Evolutionary conservation across 805 yeast genomes (phyloP).

Genomic region (Clavispora fructus): DNA sequence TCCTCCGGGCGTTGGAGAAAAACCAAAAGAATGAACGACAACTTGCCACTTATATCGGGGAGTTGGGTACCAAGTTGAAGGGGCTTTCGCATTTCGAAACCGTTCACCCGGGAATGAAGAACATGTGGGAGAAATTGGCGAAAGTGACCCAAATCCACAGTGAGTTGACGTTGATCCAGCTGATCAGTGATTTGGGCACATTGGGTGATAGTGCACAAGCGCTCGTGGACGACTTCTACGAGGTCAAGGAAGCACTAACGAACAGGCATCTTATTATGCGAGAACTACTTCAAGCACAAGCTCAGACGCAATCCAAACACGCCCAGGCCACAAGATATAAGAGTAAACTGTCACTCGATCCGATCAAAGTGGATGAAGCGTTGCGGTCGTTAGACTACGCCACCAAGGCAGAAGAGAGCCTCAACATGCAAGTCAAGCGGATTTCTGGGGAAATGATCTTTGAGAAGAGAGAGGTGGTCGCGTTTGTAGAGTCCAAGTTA

Average conservation of each 20-base stretch:
- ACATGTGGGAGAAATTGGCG: slow-evolving; percentile 73
- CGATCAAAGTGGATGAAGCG: slow-evolving; percentile 87
- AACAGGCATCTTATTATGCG: slow-evolving; percentile 91
- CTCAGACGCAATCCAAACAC: slow-evolving; percentile 63
- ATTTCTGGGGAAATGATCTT: slow-evolving; percentile 80
- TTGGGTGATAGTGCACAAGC: slow-evolving; percentile 69
- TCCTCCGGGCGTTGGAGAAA: slow-evolving; percentile 49
- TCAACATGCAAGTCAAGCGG: slow-evolving; percentile 72
- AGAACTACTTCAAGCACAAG: slow-evolving; percentile 76
- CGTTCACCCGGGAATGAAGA: slow-evolving; percentile 64
- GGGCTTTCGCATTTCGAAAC: slow-evolving; percentile 39
- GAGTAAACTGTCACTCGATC: slow-evolving; percentile 69
- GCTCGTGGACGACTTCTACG: slow-evolving; percentile 70
- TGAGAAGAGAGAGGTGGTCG: slow-evolving; percentile 60
- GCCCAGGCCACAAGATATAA: slow-evolving; percentile 67
- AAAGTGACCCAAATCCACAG: slow-evolving; percentile 66
- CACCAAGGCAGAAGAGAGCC: slow-evolving; percentile 65
- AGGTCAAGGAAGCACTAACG: slow-evolving; percentile 87
- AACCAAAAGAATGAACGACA: slow-evolving; percentile 56
- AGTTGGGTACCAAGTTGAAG: slow-evolving; percentile 39
- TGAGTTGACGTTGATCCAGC: slow-evolving; percentile 69
- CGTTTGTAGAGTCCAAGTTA: slow-evolving; percentile 53
- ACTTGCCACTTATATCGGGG: slow-evolving; percentile 40
- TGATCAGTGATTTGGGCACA: slow-evolving; percentile 66
- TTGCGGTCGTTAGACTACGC: slow-evolving; percentile 75